Evolutionary conservation across 106 monocot species (phyloP), one percentile per base, ranked within the genome.

Genomic region (Dioscorea dumetorum): DNA sequence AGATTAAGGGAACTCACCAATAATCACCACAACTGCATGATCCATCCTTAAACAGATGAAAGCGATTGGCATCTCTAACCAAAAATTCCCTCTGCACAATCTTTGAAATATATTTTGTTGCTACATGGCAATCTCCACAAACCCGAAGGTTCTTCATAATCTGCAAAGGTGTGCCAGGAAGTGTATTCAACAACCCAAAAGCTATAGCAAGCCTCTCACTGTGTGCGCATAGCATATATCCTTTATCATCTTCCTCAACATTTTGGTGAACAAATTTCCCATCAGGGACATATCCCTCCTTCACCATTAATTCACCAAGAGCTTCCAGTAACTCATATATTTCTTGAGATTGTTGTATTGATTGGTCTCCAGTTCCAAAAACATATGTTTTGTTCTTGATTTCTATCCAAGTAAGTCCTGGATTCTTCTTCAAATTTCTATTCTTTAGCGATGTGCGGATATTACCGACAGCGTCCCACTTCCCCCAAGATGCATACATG

Each of bases 131-230:
- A 60, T 74, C 74, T 2, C 18, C 60, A 60, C 74, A 74, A 5
- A 67, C 74, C 12, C 74, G 58, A 10, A 74, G 67, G 67, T 74
- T 74, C 48, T 74, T 74, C 74, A 74, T 67, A 48, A 74, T 61
- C 59, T 67, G 66, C 57, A 74, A 61, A 17, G 74, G 67, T 48
- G 74, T 74, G 28, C 74, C 74, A 11, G 74, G 58, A 48, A 59
- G 67, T 20, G 74, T 74, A 67, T 74, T 74, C 50, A 67, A 67
- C 60, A 74, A 16, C 22, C 74, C 67, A 67, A 74, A 74, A 67
- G 74, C 74, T 60, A 74, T 67, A 17, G 74, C 74, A 67, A 74
- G 59, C 60, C 74, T 74, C 57, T 74, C 72, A 60, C 74, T 67
- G 59, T 74, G 74, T 20, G 67, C 51, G 22, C 67, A 74, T 32